Conservation (phyloP, 345 rosid species). For the Melaleuca quinquenervia region DNA sequence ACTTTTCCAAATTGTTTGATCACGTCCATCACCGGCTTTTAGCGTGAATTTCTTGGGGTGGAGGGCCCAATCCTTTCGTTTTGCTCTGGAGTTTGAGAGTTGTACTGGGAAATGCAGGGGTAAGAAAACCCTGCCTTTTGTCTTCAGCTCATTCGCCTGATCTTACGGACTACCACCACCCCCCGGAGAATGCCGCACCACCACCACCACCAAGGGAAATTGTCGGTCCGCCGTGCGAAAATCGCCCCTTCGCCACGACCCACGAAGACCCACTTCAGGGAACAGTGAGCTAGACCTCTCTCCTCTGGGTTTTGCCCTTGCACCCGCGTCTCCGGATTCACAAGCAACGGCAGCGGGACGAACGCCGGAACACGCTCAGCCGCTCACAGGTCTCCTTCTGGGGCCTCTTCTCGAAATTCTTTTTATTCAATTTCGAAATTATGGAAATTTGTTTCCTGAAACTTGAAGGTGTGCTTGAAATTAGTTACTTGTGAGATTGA, state of each 20-base stretch:
- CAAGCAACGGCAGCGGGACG: background rate
- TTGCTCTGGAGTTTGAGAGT: no score
- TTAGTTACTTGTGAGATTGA: background rate
- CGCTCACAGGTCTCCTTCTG: background rate
- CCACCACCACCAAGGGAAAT: background rate
- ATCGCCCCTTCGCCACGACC: background rate
- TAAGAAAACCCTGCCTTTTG: no score
- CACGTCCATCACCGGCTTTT: background rate
- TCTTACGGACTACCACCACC: background rate
- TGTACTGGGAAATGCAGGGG: no score
- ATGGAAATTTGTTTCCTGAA: fast-evolving
- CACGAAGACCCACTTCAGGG: background rate
- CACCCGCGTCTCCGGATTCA: background rate
- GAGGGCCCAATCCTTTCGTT: no score
- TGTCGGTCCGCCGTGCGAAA: background rate
- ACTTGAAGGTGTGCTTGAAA: fast-evolving
- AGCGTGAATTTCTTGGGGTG: no score
- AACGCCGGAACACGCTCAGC: background rate
- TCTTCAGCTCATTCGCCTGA: background rate
- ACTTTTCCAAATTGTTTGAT: background rate
- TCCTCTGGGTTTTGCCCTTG: background rate
- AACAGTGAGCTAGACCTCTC: background rate
- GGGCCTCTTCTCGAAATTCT: background rate
- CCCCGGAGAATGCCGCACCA: no score
- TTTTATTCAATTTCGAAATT: background rate